phyloP scores from a whole-genome alignment of 2,329 filamentous ascomycete genomes.

The Daldinia sp. region DNA sequence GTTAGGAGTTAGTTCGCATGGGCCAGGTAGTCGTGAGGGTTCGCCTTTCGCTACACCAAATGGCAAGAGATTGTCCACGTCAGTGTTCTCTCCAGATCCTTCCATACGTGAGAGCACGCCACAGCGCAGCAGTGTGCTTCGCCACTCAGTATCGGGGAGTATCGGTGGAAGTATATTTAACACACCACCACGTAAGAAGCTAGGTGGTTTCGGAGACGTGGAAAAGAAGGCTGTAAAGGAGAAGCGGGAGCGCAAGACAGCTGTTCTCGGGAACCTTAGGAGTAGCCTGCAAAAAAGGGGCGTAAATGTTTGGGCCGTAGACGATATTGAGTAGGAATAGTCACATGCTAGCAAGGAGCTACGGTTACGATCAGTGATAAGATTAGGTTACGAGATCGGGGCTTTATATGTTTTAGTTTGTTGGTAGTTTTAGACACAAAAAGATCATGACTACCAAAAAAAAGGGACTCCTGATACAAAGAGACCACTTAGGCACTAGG shows the following conservation, averaged over 20 bases:
- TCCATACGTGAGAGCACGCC: slow-evolving; percentile 50
- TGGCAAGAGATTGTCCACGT: slow-evolving; percentile 37
- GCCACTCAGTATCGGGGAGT: slow-evolving; percentile 52
- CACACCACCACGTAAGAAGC: slow-evolving; percentile 66
- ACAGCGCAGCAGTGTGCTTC: slow-evolving; percentile 49
- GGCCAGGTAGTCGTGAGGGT: slow-evolving; percentile 54
- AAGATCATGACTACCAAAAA: slow-evolving; percentile 1
- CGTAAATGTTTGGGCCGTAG: slow-evolving; percentile 59
- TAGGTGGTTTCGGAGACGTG: slow-evolving; percentile 66
- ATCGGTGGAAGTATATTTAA: slow-evolving; percentile 44
- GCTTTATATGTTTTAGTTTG: slow-evolving; percentile 7
- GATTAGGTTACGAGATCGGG: background rate
- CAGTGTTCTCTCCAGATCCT: slow-evolving; percentile 52
- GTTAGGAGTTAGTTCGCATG: slow-evolving; percentile 62
- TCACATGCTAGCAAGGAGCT: background rate
- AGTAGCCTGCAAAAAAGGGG: slow-evolving; percentile 59
- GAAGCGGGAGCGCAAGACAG: slow-evolving; percentile 61
- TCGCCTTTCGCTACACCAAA: slow-evolving; percentile 53
- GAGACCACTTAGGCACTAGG: background rate
- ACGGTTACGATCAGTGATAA: background rate
- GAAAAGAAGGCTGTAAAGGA: slow-evolving; percentile 66
- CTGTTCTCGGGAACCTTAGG: slow-evolving; percentile 61
- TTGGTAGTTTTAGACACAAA: background rate
- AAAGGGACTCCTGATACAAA: background rate
- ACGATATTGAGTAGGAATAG: slow-evolving; percentile 56